Base-by-base conservation (phyloP, 139 green algal species). In the Chloropicon primus region DNA sequence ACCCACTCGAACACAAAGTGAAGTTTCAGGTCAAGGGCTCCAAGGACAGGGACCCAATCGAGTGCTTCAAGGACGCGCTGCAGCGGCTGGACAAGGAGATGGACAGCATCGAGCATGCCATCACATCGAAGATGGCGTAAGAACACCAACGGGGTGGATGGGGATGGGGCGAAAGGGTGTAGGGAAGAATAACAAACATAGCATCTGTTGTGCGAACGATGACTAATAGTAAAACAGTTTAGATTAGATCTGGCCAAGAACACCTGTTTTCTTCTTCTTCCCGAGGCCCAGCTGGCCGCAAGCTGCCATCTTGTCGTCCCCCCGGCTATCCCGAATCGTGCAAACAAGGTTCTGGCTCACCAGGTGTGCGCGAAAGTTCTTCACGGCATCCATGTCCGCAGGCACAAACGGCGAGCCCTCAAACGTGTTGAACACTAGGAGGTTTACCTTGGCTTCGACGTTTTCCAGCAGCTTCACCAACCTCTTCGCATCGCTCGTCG, bases 301-400 rank as follows among this genome's bases (percentile, higher is more conserved):
- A 0, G 92, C 92, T 5, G 92, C 92, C 89, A 94, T 94, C 74
- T 92, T 82, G 73, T 94, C 91, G 27, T 93, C 90, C 0, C 92
- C 92, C 22, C 89, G 28, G 72, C 80, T 88, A 71, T 88, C 83
- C 0, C 92, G 75, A 26, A 97, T 79, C 0, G 92, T 96, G 78
- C 87, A 93, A 10, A 97, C 86, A 21, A 54, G 41, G 10, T 17
- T 17, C 41, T 5, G 17, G 5, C 17, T 62, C 41, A 62, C 41
- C 41, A 62, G 41, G 17, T n/a, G 5, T 62, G 41, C 41, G 10
- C 86, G 82, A 87, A 96, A 96, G 0, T 86, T 86, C 25, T 72
- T 26, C 23, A 93, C 81, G 10, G 77, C 76, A 26, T 92, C 79
- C 1, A 24, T 26, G 3, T 73, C 54, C 1, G 82, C 87, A 0